Conservation (phyloP, 2,329 filamentous ascomycete species). For the Botrytis hyacinthi region DNA sequence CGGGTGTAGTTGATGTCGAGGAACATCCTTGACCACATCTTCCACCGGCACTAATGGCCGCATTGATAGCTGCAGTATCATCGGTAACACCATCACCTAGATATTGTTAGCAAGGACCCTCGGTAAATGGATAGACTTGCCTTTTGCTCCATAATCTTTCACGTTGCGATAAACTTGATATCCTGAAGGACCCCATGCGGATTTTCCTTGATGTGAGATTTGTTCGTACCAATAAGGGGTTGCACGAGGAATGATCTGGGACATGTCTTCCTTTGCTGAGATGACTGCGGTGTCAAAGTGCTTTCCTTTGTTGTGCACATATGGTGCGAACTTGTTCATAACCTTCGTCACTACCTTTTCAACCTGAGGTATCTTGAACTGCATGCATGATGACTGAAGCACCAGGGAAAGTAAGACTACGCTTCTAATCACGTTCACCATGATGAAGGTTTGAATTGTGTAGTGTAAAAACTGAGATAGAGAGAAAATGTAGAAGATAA, state of each 20-base stretch:
- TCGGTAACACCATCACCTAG: constrained; percentile 60
- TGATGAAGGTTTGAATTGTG: constrained; percentile 11
- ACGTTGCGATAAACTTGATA: constrained; percentile 27
- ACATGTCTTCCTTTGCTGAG: constrained; percentile 14
- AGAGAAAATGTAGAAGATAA: neutral
- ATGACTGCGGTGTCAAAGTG: neutral
- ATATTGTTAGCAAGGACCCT: constrained; percentile 37
- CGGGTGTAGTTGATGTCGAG: constrained; percentile 50
- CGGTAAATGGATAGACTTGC: neutral
- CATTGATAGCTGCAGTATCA: constrained; percentile 82
- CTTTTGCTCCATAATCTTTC: constrained; percentile 25
- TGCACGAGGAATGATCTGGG: constrained; percentile 18
- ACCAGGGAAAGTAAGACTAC: constrained; percentile 7
- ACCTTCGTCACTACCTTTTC: constrained; percentile 17
- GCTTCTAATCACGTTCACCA: constrained; percentile 11
- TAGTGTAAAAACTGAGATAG: neutral
- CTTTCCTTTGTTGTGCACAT: constrained; percentile 18
- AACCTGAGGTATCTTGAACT: constrained; percentile 19
- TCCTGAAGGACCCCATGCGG: constrained; percentile 25
- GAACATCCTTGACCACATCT: constrained; percentile 46
- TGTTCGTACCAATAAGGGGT: constrained; percentile 28
- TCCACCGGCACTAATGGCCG: constrained; percentile 32
- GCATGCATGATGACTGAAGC: constrained; percentile 18
- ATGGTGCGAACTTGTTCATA: constrained; percentile 14
- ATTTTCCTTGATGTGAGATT: constrained; percentile 26